These are phyloP conservation scores for Penicillium atrosanguineum DNA, from an alignment of 495 filamentous ascomycete species.

Conservation along the genomic window DNA sequence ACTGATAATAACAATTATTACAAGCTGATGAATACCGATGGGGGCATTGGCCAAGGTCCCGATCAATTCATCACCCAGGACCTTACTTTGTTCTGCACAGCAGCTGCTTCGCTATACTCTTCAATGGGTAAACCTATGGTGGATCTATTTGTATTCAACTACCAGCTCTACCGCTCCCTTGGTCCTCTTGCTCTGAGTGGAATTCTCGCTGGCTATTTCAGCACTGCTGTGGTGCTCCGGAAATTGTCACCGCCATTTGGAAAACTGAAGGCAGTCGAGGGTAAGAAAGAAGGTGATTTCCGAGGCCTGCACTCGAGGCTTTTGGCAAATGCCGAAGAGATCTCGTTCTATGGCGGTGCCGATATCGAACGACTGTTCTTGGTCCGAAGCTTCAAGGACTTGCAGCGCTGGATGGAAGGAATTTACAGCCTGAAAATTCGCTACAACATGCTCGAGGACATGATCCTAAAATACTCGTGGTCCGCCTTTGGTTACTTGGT, in stretches of 20 bases:
- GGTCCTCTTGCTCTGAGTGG: slow-evolving; percentile 85
- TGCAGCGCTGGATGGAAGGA: slow-evolving; percentile 93
- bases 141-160: slow-evolving; percentile 95
- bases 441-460: slow-evolving; percentile 98
- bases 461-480: slow-evolving; percentile 98
- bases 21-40: slow-evolving; percentile 90
- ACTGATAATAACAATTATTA: slow-evolving; percentile 95
- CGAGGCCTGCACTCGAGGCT: slow-evolving; percentile 83
- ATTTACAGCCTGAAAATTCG: slow-evolving; percentile 95
- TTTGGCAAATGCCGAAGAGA: slow-evolving; percentile 95
- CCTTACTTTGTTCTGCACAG: slow-evolving; percentile 88
- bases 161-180: slow-evolving; percentile 88
- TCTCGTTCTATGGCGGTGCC: slow-evolving; percentile 97
- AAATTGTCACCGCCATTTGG: slow-evolving; percentile 92
- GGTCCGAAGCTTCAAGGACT: slow-evolving; percentile 82
- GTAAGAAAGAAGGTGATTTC: slow-evolving; percentile 90
- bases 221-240: slow-evolving; percentile 83
- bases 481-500: slow-evolving; percentile 94
- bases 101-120: slow-evolving; percentile 91
- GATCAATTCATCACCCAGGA: slow-evolving; percentile 99
- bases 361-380: slow-evolving; percentile 90
- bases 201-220: slow-evolving; percentile 85
- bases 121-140: slow-evolving; percentile 95
- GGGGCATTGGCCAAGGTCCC: slow-evolving; percentile 83
- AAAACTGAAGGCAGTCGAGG: slow-evolving; percentile 93